These are phyloP conservation scores for Pichia scutulata DNA, from an alignment of 805 yeast genomes.

Conservation along the genomic window DNA sequence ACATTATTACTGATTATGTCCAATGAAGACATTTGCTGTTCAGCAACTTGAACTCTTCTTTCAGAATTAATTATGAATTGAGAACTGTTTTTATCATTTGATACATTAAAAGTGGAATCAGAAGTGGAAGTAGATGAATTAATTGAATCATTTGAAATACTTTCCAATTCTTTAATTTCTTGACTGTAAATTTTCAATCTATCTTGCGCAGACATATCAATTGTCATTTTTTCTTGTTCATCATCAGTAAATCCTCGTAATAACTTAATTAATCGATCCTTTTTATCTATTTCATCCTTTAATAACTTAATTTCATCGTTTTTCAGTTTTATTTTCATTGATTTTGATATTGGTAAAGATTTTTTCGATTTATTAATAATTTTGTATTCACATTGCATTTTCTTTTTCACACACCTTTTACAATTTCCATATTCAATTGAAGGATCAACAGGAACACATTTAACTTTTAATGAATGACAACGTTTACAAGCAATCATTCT, in stretches of 20 bases:
- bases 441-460: constrained; percentile 67
- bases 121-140: background rate
- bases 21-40: constrained; percentile 14
- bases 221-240: constrained; percentile 22
- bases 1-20: constrained; percentile 56
- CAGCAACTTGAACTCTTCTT: constrained; percentile 30
- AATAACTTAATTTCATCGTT: constrained; percentile 22
- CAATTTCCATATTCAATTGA: constrained; percentile 60
- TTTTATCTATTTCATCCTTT: constrained; percentile 8
- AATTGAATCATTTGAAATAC: constrained; percentile 23
- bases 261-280: constrained; percentile 8
- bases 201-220: constrained; percentile 14
- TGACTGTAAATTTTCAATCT: constrained; percentile 30
- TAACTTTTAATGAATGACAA: constrained; percentile 81
- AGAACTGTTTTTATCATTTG: constrained; percentile 30
- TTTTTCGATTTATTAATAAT: constrained; percentile 40
- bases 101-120: constrained; percentile 21
- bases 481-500: constrained; percentile 55
- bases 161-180: constrained; percentile 33
- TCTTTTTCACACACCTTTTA: constrained; percentile 59
- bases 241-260: constrained; percentile 8
- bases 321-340: constrained; percentile 19
- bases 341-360: constrained; percentile 8
- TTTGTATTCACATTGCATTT: constrained; percentile 61
- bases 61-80: constrained; percentile 40